phyloP scores from a whole-genome alignment of 2,329 filamentous ascomycete species.

The Calonectria pteridis region DNA sequence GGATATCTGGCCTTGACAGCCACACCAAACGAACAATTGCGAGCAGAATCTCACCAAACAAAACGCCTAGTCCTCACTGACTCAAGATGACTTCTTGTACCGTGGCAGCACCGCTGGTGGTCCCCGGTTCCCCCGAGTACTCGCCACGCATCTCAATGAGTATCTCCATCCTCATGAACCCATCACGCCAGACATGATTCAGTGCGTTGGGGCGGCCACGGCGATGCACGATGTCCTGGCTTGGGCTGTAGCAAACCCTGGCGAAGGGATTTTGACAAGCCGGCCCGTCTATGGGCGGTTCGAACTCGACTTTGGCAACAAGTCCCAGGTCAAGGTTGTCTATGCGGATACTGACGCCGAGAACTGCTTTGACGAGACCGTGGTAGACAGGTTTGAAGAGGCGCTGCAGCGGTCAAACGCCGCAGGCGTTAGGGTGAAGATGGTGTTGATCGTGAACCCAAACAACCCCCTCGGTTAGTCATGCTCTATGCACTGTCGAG shows the following conservation, averaged over 20 bases:
- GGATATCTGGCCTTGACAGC: not conserved
- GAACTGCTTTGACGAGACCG: constrained; percentile 58
- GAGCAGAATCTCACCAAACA: not conserved
- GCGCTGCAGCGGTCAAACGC: constrained; percentile 52
- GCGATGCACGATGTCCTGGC: constrained; percentile 55
- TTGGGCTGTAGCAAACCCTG: constrained; percentile 53
- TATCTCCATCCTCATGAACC: constrained; percentile 49
- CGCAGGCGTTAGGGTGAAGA: constrained; percentile 55
- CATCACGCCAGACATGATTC: constrained; percentile 48
- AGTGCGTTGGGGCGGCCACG: constrained; percentile 52
- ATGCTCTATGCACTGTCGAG: not conserved
- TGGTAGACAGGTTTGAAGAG: constrained; percentile 59
- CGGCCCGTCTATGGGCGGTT: constrained; percentile 63
- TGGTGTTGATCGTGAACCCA: constrained; percentile 65
- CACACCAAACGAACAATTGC: not conserved
- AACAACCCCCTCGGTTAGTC: constrained; percentile 63
- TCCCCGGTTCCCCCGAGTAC: constrained; percentile 46
- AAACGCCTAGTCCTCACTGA: constrained; percentile 33
- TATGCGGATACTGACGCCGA: constrained; percentile 59
- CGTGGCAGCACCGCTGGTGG: constrained; percentile 52
- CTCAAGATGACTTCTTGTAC: constrained; percentile 51
- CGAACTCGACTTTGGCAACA: constrained; percentile 60
- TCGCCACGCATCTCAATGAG: constrained; percentile 54
- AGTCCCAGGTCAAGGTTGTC: constrained; percentile 56
- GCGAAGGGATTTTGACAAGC: constrained; percentile 55